Evolutionary conservation across 768 basidiomycete genomes (phyloP).

Genomic region (Rossbeevera mucosa): DNA sequence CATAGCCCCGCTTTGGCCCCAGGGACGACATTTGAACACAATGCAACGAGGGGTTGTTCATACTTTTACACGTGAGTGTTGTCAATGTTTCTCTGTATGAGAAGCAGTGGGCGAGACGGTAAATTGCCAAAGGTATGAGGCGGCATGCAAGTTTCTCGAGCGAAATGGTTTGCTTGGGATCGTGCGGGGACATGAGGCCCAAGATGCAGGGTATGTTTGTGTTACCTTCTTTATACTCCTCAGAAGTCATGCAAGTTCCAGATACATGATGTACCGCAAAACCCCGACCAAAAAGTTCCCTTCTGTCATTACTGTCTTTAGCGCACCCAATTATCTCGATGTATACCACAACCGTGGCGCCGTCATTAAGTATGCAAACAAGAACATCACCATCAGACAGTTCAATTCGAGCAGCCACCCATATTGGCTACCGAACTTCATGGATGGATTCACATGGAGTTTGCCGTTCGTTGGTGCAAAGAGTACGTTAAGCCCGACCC

Average conservation of each 20-base stretch:
- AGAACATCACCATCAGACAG: conserved; percentile 94
- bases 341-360: conserved; percentile 97
- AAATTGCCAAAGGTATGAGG: conserved; percentile 58
- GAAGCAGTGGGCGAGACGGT: background rate
- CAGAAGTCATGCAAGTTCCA: conserved; percentile 22
- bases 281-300: conserved; percentile 95
- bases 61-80: conserved; percentile 82
- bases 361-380: conserved; percentile 95
- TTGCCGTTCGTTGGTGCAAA: conserved; percentile 96
- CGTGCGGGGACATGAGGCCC: conserved; percentile 96
- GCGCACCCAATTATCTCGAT: conserved; percentile 96
- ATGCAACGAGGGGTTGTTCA: conserved; percentile 84
- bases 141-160: conserved; percentile 91
- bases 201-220: conserved; percentile 79
- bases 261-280: conserved; percentile 92
- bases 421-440: conserved; percentile 97
- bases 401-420: conserved; percentile 78
- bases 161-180: conserved; percentile 86
- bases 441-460: conserved; percentile 99
- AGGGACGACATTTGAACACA: conserved; percentile 69
- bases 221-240: background rate
- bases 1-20: conserved; percentile 51
- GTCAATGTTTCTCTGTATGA: background rate
- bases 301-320: conserved; percentile 97
- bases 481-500: conserved; percentile 52